Percentiles rank a stretch among this genome's conserved stretches.
These are phyloP conservation scores for Cladosporium phlei DNA, from an alignment of 2,329 filamentous ascomycete species.

Conservation along the genomic window DNA sequence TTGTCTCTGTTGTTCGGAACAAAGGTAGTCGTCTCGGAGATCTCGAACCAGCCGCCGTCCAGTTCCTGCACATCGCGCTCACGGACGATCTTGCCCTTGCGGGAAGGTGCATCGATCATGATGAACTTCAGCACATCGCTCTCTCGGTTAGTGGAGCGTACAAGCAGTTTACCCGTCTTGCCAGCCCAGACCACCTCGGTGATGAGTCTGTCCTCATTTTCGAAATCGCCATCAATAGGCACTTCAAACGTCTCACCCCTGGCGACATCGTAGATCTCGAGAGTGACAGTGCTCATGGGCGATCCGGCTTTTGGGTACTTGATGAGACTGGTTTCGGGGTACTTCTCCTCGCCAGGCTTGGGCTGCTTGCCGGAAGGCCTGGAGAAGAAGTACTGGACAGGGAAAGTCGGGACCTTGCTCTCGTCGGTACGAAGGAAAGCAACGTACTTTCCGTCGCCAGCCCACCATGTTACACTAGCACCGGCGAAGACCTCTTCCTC, in stretches of 20 bases:
- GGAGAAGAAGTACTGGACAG: conserved; percentile 87
- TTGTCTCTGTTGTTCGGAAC: conserved; percentile 70
- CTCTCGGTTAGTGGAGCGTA: conserved; percentile 90
- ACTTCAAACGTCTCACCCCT: conserved; percentile 76
- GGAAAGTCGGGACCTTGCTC: conserved; percentile 82
- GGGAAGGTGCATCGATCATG: conserved; percentile 70
- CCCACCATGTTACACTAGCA: conserved; percentile 92
- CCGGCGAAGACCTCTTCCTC: conserved; percentile 78
- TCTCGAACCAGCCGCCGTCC: conserved; percentile 98
- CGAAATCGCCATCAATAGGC: conserved; percentile 70
- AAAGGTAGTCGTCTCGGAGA: conserved; percentile 77
- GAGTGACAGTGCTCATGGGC: conserved; percentile 82
- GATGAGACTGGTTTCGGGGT: conserved; percentile 85
- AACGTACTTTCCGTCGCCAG: conserved; percentile 78
- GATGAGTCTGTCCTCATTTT: conserved; percentile 78
- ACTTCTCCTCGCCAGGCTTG: conserved; percentile 69
- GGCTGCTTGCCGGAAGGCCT: conserved; percentile 72
- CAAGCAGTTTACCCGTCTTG: conserved; percentile 64
- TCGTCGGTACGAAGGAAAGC: conserved; percentile 94
- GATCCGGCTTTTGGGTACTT: conserved; percentile 97
- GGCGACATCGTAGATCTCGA: conserved; percentile 82
- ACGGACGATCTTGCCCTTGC: conserved; percentile 72
- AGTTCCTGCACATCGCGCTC: conserved; percentile 73
- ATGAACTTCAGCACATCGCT: conserved; percentile 87
- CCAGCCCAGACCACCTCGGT: conserved; percentile 92